phyloP scores from a whole-genome alignment of 257 asterid genomes.

The Solanum sejunctum region DNA sequence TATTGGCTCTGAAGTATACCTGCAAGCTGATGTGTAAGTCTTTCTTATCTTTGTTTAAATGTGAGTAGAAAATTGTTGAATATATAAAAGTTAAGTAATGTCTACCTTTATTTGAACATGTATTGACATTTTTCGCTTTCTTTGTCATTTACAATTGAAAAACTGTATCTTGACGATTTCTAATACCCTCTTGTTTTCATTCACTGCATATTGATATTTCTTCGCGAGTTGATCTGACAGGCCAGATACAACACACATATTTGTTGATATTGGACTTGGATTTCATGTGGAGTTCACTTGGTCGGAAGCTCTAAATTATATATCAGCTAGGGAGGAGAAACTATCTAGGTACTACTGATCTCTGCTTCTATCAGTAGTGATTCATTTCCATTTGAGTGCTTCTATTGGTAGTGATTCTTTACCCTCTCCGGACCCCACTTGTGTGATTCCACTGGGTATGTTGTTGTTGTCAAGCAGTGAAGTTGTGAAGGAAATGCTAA shows the following conservation, averaged over 20 bases:
- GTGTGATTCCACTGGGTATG: no score
- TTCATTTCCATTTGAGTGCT: neutral
- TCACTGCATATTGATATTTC: neutral
- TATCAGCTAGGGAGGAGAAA: conserved; percentile 38
- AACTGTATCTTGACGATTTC: neutral
- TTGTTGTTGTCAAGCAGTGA: neutral
- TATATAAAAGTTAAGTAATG: neutral
- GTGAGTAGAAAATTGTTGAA: neutral
- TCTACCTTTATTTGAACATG: neutral
- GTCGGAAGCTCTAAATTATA: conserved; percentile 72
- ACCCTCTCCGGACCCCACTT: no score
- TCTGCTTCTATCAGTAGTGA: neutral
- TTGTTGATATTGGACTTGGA: conserved; percentile 85
- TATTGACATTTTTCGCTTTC: neutral
- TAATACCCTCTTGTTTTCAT: neutral
- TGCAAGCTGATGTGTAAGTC: conserved; percentile 86
- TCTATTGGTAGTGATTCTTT: no score
- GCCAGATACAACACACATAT: conserved; percentile 64
- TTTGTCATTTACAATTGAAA: neutral
- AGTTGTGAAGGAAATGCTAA: neutral
- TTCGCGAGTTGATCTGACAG: conserved; percentile 18
- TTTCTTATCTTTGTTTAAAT: neutral
- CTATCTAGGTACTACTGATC: conserved; percentile 12
- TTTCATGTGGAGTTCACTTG: conserved; percentile 87
- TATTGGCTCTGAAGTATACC: conserved; percentile 80